Evolutionary conservation across 768 basidiomycete genomes (phyloP), one percentile per base, ranked within the genome.

Genomic region (Termitomyces sp.): DNA sequence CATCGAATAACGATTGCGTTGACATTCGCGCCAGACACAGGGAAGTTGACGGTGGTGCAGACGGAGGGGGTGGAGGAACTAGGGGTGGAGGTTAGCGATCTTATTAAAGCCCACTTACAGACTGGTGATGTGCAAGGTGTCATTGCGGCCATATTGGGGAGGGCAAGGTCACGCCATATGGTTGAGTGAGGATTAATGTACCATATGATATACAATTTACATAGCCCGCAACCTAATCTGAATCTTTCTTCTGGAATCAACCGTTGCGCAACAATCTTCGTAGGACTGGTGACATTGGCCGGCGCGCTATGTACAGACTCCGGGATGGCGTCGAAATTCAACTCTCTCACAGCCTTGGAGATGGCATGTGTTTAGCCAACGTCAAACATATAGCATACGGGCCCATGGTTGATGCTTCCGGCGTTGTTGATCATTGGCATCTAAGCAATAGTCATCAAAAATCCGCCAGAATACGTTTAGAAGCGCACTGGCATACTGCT

Each of bases 71-170:
- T n/a, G n/a, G n/a, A n/a, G n/a, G n/a, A n/a, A n/a, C n/a, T n/a
- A n/a, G n/a, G n/a, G n/a, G n/a, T n/a, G n/a, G n/a, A n/a, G n/a
- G n/a, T n/a, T n/a, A n/a, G n/a, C n/a, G n/a, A n/a, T 56, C 66
- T 86, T 1, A 71, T 88, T 3, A 85, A 85, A 45, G 76, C 78
- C 7, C 81, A 86, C 68, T 73, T 90, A 1, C 83, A 83, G 56
- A 75, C 79, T 12, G 84, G 88, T 61, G 83, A 91, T 67, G 82
- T 82, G 0, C 78, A 83, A 44, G 86, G 86, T 1, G 71, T 90
- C 7, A 73, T 91, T 52, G 81, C 81, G 47, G 81, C 83, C 2
- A 73, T 89, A 10, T 69, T 90, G 10, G 78, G 80, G 16, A 72
- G 79, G 48, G 81, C 77, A 67, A 62, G 72, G 54, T 62, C 61